Evolutionary conservation across 1,284 basidiomycete genomes (phyloP).

Genomic region (Trametes sp.): DNA sequence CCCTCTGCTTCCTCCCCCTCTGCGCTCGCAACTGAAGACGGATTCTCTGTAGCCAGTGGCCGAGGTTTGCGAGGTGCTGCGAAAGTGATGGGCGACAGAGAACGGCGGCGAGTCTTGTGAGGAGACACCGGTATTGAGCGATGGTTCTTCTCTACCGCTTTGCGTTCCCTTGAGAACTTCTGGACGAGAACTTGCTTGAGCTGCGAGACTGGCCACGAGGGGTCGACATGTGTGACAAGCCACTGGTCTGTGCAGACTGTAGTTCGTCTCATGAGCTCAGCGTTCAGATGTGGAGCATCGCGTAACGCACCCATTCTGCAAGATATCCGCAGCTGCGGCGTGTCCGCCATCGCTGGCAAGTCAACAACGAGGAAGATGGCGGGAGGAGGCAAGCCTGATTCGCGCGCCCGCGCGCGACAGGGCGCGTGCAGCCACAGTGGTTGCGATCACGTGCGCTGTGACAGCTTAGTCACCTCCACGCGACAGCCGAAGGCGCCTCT

Average conservation of each 20-base stretch:
- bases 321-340: constrained; percentile 5
- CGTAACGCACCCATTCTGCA: constrained; percentile 12
- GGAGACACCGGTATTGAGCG: constrained; percentile 28
- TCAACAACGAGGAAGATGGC: constrained; percentile 1
- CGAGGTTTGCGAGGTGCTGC: constrained; percentile 43
- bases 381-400: constrained; percentile 13
- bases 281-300: not conserved
- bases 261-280: not conserved
- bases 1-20: constrained; percentile 1
- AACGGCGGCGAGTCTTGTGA: constrained; percentile 33
- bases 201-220: constrained; percentile 62
- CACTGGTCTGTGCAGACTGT: constrained; percentile 78
- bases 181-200: constrained; percentile 67
- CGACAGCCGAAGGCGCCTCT: too few species aligned
- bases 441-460: constrained; percentile 19
- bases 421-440: constrained; percentile 3
- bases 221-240: constrained; percentile 69
- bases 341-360: constrained; percentile 1
- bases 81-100: constrained; percentile 68
- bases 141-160: constrained; percentile 30
- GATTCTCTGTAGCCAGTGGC: not conserved
- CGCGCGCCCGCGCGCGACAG: not conserved
- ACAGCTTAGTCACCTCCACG: too few species aligned
- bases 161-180: constrained; percentile 50
- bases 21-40: constrained; percentile 8